Evolutionary conservation across 257 asterid species (phyloP).

Genomic region (Euphrasia confusa): DNA sequence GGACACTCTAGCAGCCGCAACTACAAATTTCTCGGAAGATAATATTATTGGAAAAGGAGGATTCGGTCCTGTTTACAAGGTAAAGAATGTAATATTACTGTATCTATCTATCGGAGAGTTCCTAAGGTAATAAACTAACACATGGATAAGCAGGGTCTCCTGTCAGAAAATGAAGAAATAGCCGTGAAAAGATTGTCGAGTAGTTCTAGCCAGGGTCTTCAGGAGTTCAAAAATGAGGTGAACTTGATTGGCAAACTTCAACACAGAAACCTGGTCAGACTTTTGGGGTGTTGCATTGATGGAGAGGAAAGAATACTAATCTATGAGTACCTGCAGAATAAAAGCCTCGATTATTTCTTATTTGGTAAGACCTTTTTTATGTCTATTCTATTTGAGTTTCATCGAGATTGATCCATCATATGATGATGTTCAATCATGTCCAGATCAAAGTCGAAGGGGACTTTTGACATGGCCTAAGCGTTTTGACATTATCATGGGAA

Average conservation of each 20-base stretch:
- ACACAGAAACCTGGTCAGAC: constrained; percentile 34
- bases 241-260: no score
- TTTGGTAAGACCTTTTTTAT: constrained; percentile 12
- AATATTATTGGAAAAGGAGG: constrained; percentile 44
- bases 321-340: constrained; percentile 39
- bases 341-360: constrained; percentile 32
- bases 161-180: constrained; percentile 24
- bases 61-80: constrained; percentile 46
- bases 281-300: constrained; percentile 39
- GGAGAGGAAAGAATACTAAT: constrained; percentile 40
- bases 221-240: no score
- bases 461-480: no score
- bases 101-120: background rate
- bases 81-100: background rate
- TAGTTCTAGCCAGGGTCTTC: constrained; percentile 34
- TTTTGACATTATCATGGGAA: no score
- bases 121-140: background rate
- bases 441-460: no score
- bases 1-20: constrained; percentile 30
- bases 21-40: constrained; percentile 32
- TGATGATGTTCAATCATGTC: background rate
- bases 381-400: background rate
- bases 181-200: constrained; percentile 45
- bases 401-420: background rate
- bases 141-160: constrained; percentile 27